A percentile compares a stretch with the other conserved stretches of the same genome.
Conservation (phyloP, 176 grass and related monocot species). For the sorghum (Sorghum bicolor) region DNA sequence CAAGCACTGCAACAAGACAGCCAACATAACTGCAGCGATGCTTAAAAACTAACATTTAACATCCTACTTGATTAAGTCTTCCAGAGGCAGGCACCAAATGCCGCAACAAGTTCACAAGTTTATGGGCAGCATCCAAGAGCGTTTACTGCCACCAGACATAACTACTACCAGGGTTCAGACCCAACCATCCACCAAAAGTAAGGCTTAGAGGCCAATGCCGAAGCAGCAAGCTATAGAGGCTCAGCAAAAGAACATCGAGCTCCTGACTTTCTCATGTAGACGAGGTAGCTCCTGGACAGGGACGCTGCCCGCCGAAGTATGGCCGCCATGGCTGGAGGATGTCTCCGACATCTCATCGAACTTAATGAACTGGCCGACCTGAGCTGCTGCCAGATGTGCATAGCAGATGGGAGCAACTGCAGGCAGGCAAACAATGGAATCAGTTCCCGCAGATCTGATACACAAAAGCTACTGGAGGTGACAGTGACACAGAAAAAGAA, state of each 20-base stretch:
- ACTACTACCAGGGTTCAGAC: not conserved
- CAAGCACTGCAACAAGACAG: not conserved
- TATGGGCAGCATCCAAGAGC: not conserved
- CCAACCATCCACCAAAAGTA: not conserved
- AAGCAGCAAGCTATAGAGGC: too few relatives aligned
- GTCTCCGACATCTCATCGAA: slow-evolving; percentile 75
- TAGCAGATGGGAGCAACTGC: slow-evolving; percentile 91
- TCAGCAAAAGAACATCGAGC: slow-evolving; percentile 94
- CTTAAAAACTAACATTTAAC: not conserved
- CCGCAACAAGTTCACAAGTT: not conserved
- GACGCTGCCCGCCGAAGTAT: slow-evolving; percentile 30
- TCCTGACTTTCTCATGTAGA: slow-evolving; percentile 70
- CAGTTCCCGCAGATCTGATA: not conserved
- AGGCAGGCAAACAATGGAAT: not conserved
- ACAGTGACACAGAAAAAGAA: too few relatives aligned
- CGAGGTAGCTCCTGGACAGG: slow-evolving; percentile 70
- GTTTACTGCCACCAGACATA: not conserved
- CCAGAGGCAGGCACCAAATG: not conserved
- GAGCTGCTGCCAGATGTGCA: slow-evolving; percentile 70
- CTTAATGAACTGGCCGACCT: slow-evolving; percentile 79
- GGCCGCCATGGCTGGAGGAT: slow-evolving; percentile 61
- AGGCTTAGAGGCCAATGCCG: not conserved
- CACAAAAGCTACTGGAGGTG: not conserved
- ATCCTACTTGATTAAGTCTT: not conserved
- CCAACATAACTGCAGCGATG: not conserved